These are phyloP conservation scores for Lipomyces yamanashiensis DNA, from an alignment of 805 yeast species.

Conservation along the genomic window DNA sequence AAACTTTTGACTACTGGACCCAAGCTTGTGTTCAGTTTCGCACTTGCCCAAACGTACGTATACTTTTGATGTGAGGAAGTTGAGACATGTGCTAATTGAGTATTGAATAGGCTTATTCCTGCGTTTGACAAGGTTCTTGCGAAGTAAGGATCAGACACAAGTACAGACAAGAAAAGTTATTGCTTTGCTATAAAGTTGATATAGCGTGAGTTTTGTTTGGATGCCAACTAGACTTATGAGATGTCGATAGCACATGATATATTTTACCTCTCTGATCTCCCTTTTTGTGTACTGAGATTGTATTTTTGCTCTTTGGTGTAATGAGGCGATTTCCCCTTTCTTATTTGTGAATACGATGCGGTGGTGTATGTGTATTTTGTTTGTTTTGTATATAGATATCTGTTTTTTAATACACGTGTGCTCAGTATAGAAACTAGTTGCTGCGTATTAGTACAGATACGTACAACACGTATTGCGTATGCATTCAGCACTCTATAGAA, in stretches of 20 bases:
- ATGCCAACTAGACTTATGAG: background rate
- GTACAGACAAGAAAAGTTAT: too few species aligned
- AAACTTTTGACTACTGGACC: constrained; percentile 98
- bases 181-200: too few species aligned
- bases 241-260: background rate
- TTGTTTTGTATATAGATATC: too few species aligned
- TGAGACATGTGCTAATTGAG: background rate
- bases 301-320: background rate
- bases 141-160: background rate
- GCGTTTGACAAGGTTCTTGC: constrained; percentile 70
- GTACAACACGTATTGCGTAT: too few species aligned
- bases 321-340: background rate
- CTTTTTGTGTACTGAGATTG: background rate
- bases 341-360: background rate
- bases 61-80: background rate
- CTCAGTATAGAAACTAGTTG: background rate
- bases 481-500: too few species aligned
- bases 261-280: background rate
- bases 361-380: background rate
- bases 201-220: too few species aligned
- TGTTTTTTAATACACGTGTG: too few species aligned
- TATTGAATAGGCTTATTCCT: constrained; percentile 65
- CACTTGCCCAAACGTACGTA: constrained; percentile 79
- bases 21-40: constrained; percentile 96
- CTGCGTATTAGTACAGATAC: too few species aligned